Base-by-base conservation (phyloP, 306 rosid genomes). In the Echinosophora koreensis region DNA sequence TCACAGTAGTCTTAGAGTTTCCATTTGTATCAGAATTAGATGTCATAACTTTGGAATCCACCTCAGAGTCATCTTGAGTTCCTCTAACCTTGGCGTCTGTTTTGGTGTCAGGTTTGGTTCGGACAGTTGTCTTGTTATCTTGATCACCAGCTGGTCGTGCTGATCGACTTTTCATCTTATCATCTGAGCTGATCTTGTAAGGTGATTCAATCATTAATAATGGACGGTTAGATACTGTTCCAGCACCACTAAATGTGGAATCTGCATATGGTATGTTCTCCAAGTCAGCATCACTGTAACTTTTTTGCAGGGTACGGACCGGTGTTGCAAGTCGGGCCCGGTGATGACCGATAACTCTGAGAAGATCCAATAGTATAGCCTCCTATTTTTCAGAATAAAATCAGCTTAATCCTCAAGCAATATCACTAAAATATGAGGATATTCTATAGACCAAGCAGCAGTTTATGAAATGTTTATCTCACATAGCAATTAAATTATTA, bases 271-370 rank as follows among this genome's bases (percentile, higher is more conserved):
- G 96, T 34, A 89, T 66, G 66, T 78, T 90, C 2, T 92, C 97
- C 80, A 89, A 80, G 74, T 94, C 98, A 8, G 90, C 75, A 56
- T 89, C 97, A 14, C 84, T 74, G 67, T 89, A 90, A 79, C 80
- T 81, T 81, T 89, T 94, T 89, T 88, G 95, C 84, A 92, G 77
- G 51, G 97, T 92, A 67, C 98, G 98, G 70, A 92, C 84, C n/a
- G 98, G 98, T 42, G 98, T 94, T 17, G 98, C 98, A 71, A 94
- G 98, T 32, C 98, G 84, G 50, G 98, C 98, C 35, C 94, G 86
- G 79, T 94, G 97, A 89, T 94, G 97, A 71, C 97, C 88, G 57
- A 94, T 86, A 76, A 94, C 98, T 92, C 95, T 90, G 42, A 92
- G 98, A 84, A 94, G 97, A 87, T 94, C 98, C 88, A 92, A 81